phyloP scores from a whole-genome alignment of 2,329 filamentous ascomycete genomes.

The Leptographium wingfieldii region DNA sequence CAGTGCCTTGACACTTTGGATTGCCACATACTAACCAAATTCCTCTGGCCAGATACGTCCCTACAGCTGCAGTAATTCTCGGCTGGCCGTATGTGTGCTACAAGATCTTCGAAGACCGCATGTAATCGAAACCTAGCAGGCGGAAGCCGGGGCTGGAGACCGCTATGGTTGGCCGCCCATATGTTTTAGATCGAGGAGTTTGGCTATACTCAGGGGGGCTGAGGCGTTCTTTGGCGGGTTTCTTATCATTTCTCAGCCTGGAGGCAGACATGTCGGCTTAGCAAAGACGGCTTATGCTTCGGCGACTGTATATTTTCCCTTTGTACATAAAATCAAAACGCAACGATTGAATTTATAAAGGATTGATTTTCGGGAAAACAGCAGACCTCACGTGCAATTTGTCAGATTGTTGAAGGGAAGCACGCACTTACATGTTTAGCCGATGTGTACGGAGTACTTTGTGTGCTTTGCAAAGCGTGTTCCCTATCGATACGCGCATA shows the following conservation, averaged over 20 bases:
- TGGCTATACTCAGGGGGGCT: background rate
- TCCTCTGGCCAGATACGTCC: constrained; percentile 21
- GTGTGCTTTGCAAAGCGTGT: no score
- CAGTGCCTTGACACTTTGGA: background rate
- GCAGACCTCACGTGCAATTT: background rate
- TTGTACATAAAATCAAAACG: background rate
- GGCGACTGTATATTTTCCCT: background rate
- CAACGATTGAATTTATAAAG: no score
- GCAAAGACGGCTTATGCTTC: background rate
- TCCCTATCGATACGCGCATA: no score
- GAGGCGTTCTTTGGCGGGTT: background rate
- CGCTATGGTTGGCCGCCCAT: background rate
- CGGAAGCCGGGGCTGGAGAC: background rate
- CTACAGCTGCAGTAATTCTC: constrained; percentile 20
- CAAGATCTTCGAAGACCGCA: background rate
- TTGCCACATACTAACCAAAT: background rate
- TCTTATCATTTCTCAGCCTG: background rate
- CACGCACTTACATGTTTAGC: no score
- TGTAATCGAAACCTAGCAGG: background rate
- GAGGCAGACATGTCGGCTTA: background rate
- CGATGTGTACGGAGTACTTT: no score
- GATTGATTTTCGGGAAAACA: background rate
- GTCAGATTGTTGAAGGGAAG: no score
- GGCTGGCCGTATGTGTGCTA: constrained; percentile 22
- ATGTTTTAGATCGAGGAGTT: background rate